These are phyloP conservation scores for Colletotrichum orchidophilum DNA, from an alignment of 2,329 filamentous ascomycete genomes.

Conservation along the genomic window DNA sequence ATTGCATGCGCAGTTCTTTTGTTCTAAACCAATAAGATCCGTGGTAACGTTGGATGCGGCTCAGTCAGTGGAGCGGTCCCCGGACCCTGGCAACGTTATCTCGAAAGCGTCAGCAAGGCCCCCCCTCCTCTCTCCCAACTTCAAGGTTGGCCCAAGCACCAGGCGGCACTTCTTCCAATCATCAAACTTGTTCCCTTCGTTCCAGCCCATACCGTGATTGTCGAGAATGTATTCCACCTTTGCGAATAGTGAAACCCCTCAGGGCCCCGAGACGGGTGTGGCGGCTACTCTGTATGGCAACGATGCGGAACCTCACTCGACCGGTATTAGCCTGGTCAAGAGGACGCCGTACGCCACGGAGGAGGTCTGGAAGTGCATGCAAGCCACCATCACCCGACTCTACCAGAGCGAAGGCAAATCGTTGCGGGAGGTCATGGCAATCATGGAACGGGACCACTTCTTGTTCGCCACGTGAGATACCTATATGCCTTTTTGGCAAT, in stretches of 20 bases:
- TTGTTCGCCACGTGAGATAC: neutral
- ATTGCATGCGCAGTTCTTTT: neutral
- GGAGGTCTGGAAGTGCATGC: neutral
- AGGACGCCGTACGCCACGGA: neutral
- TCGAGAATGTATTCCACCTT: neutral
- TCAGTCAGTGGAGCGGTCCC: neutral
- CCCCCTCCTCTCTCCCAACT: neutral
- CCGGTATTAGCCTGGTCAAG: neutral
- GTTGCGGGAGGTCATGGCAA: neutral
- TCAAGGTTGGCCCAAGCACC: too few relatives aligned
- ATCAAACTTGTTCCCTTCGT: neutral
- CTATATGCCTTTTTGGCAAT: too few relatives aligned
- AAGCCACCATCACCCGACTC: neutral
- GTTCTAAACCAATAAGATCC: neutral
- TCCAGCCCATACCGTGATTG: neutral
- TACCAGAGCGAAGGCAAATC: neutral
- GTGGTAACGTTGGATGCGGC: neutral
- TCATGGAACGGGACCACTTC: neutral
- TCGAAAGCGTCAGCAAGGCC: neutral
- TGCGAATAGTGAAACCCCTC: neutral
- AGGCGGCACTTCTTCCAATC: neutral
- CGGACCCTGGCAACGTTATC: neutral
- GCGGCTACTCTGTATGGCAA: neutral
- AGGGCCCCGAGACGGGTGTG: neutral
- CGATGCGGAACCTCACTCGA: neutral